Base-by-base conservation (phyloP, 2,329 filamentous ascomycete genomes). In the Nemania sp. region DNA sequence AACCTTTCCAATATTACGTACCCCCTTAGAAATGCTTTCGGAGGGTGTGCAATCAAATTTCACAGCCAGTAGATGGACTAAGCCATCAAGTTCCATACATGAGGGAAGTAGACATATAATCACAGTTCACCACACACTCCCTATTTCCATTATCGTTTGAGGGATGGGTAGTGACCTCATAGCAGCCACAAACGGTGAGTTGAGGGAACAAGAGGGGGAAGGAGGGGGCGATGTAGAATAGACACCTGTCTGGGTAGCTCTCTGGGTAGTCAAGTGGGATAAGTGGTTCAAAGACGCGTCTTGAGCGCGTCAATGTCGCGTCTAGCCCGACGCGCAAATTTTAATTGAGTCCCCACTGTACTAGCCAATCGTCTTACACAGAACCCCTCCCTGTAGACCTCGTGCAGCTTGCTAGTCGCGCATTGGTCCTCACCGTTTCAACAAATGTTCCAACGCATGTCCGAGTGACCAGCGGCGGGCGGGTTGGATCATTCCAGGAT, bases 291-390 rank as follows among this genome's bases (percentile, higher is more conserved):
- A 18, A 52, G 51, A 59, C 68, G 68, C 68, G 64, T 70, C 47
- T 55, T 26, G 41, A 56, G 62, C 73, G 73, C 73, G 73, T 62
- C 56, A 62, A 18, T 35, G 13, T 72, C 74, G 73, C 74, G 73
- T 73, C 53, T 51, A 49, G 2, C 18, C 22, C 8, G 22, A 59
- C 64, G 60, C 60, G 61, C 45, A 61, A 66, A 47, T 59, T 75
- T 74, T 73, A 72, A 74, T 73, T 73, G 53, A 53, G 32, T 32
- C 29, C 35, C 57, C 18, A 53, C 54, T 11, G 0, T 0, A 67
- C 49, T 62, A 45, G 29, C 73, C 73, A 74, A 74, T 74, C 56
- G 38, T 66, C 62, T 68, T 68, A 68, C 53, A 68, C 45, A 32
- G 35, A 61, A 60, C 5, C 49, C 18, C 4, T 15, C 45, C 35